These are phyloP conservation scores for Bromus sterilis DNA, from an alignment of 176 grass and related monocot species.

Conservation along the genomic window DNA sequence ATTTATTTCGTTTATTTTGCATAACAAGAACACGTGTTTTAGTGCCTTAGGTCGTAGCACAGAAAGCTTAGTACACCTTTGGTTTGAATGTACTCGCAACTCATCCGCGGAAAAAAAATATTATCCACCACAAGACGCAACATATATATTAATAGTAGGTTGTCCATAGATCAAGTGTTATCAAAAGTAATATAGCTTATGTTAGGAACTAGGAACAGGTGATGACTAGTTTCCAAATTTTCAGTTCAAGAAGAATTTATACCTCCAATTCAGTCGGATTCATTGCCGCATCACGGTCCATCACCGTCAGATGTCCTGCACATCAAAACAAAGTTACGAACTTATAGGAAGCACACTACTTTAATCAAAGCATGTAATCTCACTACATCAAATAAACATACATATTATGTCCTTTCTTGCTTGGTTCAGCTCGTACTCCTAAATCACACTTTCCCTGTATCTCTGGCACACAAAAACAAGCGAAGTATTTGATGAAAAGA, in stretches of 20 bases:
- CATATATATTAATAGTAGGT: too few species aligned
- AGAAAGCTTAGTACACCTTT: neutral
- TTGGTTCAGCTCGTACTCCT: neutral
- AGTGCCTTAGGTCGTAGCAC: too few species aligned
- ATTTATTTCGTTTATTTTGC: neutral
- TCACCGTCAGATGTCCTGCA: constrained; percentile 4
- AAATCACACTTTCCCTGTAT: constrained; percentile 22
- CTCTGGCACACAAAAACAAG: neutral
- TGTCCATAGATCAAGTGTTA: too few species aligned
- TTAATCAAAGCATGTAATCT: too few species aligned
- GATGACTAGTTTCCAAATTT: neutral
- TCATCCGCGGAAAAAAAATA: neutral
- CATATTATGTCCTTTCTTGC: neutral
- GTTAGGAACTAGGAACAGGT: neutral
- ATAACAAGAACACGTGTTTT: neutral
- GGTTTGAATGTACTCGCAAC: neutral
- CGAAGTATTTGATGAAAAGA: neutral
- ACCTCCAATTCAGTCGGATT: constrained; percentile 15
- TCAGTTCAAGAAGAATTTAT: neutral
- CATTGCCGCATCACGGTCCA: neutral
- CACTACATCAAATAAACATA: neutral
- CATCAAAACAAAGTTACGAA: neutral
- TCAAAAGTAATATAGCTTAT: neutral
- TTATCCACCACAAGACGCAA: constrained; percentile 7
- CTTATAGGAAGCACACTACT: too few species aligned